A percentile compares a stretch with the other conserved stretches of the same genome.
phyloP scores from a whole-genome alignment of 345 rosid species.

The Eutrema japonicum region DNA sequence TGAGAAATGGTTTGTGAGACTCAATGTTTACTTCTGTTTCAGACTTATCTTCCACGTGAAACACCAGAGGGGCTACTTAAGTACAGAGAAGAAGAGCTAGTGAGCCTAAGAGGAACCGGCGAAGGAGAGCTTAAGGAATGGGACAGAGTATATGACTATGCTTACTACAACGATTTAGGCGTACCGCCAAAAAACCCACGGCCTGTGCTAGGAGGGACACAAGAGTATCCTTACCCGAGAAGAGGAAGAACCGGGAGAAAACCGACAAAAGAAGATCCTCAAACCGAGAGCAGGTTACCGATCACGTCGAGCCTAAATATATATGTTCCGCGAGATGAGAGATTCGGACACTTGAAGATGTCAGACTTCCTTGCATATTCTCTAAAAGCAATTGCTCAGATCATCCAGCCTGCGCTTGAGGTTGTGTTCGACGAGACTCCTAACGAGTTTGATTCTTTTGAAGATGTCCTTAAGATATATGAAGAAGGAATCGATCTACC shows the following conservation, averaged over 20 bases:
- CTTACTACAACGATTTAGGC: conserved; percentile 76
- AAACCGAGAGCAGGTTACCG: conserved; percentile 61
- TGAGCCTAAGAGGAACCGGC: conserved; percentile 70
- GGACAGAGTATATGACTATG: conserved; percentile 90
- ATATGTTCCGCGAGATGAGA: conserved; percentile 86
- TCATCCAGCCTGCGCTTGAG: conserved; percentile 57
- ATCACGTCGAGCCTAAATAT: conserved; percentile 49
- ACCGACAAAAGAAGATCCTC: conserved; percentile 55
- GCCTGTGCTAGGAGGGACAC: conserved; percentile 82
- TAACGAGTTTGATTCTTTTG: conserved; percentile 59
- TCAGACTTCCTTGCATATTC: conserved; percentile 64
- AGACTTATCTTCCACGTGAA: conserved; percentile 78
- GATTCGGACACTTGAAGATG: conserved; percentile 72
- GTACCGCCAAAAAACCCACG: conserved; percentile 59
- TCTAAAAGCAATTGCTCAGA: conserved; percentile 58
- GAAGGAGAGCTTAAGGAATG: conserved; percentile 70
- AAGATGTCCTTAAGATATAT: conserved; percentile 62
- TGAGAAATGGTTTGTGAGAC: conserved; percentile 1
- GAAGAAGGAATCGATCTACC: conserved; percentile 63
- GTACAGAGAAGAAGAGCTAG: conserved; percentile 70
- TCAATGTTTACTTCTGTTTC: conserved; percentile 21
- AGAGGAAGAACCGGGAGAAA: conserved; percentile 78
- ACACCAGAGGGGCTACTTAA: conserved; percentile 59
- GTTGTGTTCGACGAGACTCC: conserved; percentile 53
- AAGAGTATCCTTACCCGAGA: conserved; percentile 83